phyloP scores from a whole-genome alignment of 768 basidiomycete genomes.

The Gloeopeniophorella convolvens region DNA sequence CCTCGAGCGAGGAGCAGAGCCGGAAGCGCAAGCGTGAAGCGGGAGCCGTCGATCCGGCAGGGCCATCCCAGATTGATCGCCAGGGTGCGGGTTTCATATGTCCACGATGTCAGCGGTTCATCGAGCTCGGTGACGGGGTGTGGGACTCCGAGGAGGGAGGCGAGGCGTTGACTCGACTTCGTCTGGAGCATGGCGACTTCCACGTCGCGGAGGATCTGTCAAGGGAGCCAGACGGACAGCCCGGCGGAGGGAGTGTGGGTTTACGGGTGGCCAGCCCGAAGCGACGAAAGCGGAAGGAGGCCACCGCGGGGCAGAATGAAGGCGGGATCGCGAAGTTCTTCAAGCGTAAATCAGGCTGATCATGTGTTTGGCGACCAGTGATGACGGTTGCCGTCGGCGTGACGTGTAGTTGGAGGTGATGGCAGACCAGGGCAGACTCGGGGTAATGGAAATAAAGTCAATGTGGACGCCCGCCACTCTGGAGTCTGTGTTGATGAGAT shows the following conservation, averaged over 20 bases:
- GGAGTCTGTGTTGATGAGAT: background rate
- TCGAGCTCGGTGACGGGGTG: conserved; percentile 22
- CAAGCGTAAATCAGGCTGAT: conserved; percentile 31
- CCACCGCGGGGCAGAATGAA: conserved; percentile 24
- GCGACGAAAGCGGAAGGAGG: conserved; percentile 27
- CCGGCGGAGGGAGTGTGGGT: background rate
- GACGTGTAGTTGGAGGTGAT: too few species aligned
- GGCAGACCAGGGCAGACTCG: too few species aligned
- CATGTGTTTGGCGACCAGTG: too few species aligned
- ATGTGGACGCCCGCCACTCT: background rate
- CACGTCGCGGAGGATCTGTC: conserved; percentile 82
- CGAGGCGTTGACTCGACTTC: conserved; percentile 35
- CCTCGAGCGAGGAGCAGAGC: conserved; percentile 40
- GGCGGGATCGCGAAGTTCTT: conserved; percentile 47
- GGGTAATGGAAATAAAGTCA: too few species aligned
- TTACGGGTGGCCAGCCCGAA: conserved; percentile 19
- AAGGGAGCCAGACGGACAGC: conserved; percentile 33
- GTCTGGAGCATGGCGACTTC: conserved; percentile 80
- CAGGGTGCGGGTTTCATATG: conserved; percentile 1
- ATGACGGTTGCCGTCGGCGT: background rate
- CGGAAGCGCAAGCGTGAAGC: conserved; percentile 6
- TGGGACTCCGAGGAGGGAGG: conserved; percentile 26
- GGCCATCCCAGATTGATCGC: background rate
- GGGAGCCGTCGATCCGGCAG: conserved; percentile 9
- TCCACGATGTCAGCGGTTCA: conserved; percentile 4